Conservation (phyloP, 306 rosid species). For the Ormosia emarginata region DNA sequence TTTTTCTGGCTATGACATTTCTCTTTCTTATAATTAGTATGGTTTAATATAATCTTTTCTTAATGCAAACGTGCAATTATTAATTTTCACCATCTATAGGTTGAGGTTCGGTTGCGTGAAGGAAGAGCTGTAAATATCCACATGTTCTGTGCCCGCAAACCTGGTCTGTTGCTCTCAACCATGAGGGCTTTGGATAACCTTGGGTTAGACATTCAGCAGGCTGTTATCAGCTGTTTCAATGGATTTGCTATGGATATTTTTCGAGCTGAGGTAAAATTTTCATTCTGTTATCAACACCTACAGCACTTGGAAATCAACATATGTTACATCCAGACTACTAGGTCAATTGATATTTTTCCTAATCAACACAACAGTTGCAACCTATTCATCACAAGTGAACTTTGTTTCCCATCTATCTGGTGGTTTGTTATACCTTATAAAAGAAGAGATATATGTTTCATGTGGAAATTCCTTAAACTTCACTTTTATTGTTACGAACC, state of each 20-base stretch:
- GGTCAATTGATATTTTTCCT: neutral
- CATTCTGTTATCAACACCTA: constrained; percentile 3
- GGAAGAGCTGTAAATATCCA: constrained; percentile 91
- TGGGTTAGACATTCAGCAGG: constrained; percentile 89
- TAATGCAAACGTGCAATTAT: neutral
- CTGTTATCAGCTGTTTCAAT: constrained; percentile 94
- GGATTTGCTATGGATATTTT: constrained; percentile 92
- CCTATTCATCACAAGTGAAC: neutral
- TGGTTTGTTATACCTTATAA: neutral
- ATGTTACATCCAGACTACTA: neutral
- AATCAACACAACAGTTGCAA: neutral
- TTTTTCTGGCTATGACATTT: neutral
- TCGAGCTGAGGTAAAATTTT: constrained; percentile 78
- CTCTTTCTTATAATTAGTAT: neutral
- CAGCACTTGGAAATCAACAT: neutral
- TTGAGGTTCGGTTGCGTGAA: constrained; percentile 79
- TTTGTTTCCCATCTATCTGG: neutral
- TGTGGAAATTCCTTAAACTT: neutral
- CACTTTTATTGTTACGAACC: neutral
- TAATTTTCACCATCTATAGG: constrained; percentile 35
- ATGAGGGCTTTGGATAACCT: constrained; percentile 86
- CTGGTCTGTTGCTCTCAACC: constrained; percentile 84
- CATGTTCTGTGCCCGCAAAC: constrained; percentile 83
- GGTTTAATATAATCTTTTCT: neutral
- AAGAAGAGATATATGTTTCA: neutral